These are phyloP conservation scores for Rhynchospora pubera DNA, from an alignment of 176 grass and related monocot species.

Conservation along the genomic window DNA sequence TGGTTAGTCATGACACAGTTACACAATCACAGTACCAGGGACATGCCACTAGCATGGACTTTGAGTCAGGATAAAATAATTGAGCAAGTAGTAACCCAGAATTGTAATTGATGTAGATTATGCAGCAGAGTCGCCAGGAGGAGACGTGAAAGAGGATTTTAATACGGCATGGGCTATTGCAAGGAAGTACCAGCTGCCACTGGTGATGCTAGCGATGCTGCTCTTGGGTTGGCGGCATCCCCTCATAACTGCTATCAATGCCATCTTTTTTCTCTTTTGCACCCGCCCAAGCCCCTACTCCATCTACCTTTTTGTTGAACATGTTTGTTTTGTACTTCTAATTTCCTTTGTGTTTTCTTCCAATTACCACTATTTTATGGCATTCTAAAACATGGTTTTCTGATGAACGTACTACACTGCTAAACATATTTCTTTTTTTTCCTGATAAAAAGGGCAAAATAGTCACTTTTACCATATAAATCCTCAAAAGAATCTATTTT, in stretches of 20 bases:
- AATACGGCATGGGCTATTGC: constrained; percentile 35
- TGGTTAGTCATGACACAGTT: constrained; percentile 37
- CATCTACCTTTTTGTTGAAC: constrained; percentile 72
- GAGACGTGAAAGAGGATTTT: constrained; percentile 33
- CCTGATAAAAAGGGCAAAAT: no score
- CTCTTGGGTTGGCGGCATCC: constrained; percentile 57
- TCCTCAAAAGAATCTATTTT: constrained; percentile 1
- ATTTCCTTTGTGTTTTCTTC: background rate
- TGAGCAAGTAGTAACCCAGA: background rate
- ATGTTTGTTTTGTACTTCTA: constrained; percentile 41
- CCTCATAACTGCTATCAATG: constrained; percentile 47
- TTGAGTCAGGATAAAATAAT: background rate
- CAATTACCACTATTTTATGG: background rate
- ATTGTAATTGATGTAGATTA: constrained; percentile 3
- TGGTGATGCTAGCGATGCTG: constrained; percentile 57
- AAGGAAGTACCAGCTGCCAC: constrained; percentile 64
- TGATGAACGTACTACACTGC: constrained; percentile 2
- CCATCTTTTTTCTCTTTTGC: constrained; percentile 69
- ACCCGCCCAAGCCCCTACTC: constrained; percentile 65
- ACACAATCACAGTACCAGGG: background rate
- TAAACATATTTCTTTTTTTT: no score
- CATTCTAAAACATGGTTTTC: constrained; percentile 1
- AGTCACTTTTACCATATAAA: background rate
- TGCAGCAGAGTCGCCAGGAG: background rate
- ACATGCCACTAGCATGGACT: background rate